phyloP scores from a whole-genome alignment of 345 rosid genomes.

The Bruguiera sexangula region DNA sequence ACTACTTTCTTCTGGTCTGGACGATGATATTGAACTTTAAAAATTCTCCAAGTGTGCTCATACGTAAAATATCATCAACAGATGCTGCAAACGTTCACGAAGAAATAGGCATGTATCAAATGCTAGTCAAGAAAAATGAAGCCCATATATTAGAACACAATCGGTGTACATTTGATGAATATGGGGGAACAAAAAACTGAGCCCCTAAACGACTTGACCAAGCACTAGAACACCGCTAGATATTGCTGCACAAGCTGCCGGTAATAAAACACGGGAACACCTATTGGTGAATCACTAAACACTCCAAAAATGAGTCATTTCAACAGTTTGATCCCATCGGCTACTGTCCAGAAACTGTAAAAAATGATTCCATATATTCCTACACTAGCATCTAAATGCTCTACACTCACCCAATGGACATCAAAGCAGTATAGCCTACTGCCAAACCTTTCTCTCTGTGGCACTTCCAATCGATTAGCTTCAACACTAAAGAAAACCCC shows the following conservation, averaged over 20 bases:
- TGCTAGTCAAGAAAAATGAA: neutral
- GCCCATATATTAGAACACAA: slow-evolving; percentile 15
- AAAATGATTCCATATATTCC: slow-evolving; percentile 32
- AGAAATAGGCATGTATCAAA: neutral
- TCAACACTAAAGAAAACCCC: slow-evolving; percentile 14
- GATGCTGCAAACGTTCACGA: neutral
- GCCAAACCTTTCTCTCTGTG: slow-evolving; percentile 16
- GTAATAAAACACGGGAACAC: slow-evolving; percentile 17
- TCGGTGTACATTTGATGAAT: slow-evolving; percentile 10
- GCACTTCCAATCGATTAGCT: slow-evolving; percentile 20
- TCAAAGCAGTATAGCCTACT: slow-evolving; percentile 18
- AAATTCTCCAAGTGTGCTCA: too few relatives aligned
- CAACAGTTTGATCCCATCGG: slow-evolving; percentile 26
- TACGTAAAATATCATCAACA: too few relatives aligned
- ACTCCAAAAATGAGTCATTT: slow-evolving; percentile 34
- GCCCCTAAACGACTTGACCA: slow-evolving; percentile 3
- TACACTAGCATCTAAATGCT: slow-evolving; percentile 48
- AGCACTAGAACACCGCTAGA: slow-evolving; percentile 5
- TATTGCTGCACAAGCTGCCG: slow-evolving; percentile 36
- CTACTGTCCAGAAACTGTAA: slow-evolving; percentile 21
- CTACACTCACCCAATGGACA: slow-evolving; percentile 39
- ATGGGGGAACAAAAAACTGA: neutral
- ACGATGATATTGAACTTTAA: too few relatives aligned
- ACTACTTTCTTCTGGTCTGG: too few relatives aligned
- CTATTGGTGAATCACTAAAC: slow-evolving; percentile 25